phyloP scores from a whole-genome alignment of 805 yeast species.

The Metschnikowia chrysomelidarum region DNA sequence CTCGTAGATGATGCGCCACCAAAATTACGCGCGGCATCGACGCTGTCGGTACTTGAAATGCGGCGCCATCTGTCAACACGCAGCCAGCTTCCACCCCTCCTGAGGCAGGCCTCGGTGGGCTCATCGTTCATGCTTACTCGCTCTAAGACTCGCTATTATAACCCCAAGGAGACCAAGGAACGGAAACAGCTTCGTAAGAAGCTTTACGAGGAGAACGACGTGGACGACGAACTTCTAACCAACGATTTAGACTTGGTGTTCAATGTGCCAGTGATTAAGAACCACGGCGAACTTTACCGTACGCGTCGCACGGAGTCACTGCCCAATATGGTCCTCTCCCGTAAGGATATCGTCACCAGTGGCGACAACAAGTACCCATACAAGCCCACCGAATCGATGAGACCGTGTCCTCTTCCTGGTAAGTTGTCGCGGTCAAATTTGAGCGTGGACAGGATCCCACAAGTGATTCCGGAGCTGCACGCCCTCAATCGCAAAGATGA shows the following conservation, averaged over 20 bases:
- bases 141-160: constrained; percentile 34
- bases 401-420: constrained; percentile 21
- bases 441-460: constrained; percentile 7
- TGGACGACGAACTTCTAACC: constrained; percentile 38
- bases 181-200: constrained; percentile 37
- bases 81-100: constrained; percentile 8
- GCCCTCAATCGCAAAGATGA: constrained; percentile 1
- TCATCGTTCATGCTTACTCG: constrained; percentile 27
- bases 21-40: constrained; percentile 17
- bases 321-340: constrained; percentile 22
- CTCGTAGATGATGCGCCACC: constrained; percentile 8
- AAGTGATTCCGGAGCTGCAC: constrained; percentile 8
- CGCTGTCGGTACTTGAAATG: constrained; percentile 11
- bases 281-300: constrained; percentile 32
- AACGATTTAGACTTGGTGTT: constrained; percentile 41
- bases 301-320: constrained; percentile 16
- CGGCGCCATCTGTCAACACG: constrained; percentile 4
- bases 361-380: constrained; percentile 25
- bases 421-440: constrained; percentile 14
- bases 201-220: constrained; percentile 40
- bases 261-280: constrained; percentile 42
- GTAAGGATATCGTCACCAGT: constrained; percentile 25
- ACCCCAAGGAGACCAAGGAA: constrained; percentile 37
- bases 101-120: constrained; percentile 13
- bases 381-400: constrained; percentile 16